Base-by-base conservation (phyloP, 1,284 basidiomycete genomes). In the Fomitopsis betulina region DNA sequence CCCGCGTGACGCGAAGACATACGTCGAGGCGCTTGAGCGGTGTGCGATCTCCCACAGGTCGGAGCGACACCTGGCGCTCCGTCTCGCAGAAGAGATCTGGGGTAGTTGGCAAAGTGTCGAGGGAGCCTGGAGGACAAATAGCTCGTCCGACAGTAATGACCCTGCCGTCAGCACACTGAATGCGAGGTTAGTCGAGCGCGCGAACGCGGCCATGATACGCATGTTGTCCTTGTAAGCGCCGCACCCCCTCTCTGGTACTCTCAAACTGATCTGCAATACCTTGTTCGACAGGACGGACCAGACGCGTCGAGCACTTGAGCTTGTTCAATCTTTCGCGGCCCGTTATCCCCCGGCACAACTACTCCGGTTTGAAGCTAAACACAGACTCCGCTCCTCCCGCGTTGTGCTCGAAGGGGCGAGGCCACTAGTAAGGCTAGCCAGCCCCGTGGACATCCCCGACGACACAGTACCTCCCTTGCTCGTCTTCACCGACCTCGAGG, bases 401-500 rank as follows among this genome's bases (percentile, higher is more conserved):
- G 85, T 81, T 0, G 64, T 73, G 0, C 79, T 91, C 9, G 69
- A 71, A 3, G 80, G 73, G 0, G 66, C 75, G 1, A 79, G 82
- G 13, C 87, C 89, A 1, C 70, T 91, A 37, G 85, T 91, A n/a
- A 82, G 87, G 17, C 73, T 88, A 60, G 81, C 77, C 12, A 77
- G 81, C 8, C 67, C 69, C 0, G 66, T 73, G 6, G 82, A 84
- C 35, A 73, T 87, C 15, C 80, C 81, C 1, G 89, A 91, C 63
- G 87, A 90, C 62, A 69, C 75, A 15, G 85, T 91, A 1, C 86
- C 89, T 4, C 89, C 89, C 0, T 65, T 90, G 19, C 65, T 91
- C 25, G 79, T 80, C 12, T 90, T 89, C 66, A 63, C 70, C 5
- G 88, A 91, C 64, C 60, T 91, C 23, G 86, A 89, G 62, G 57